Evolutionary conservation across 495 filamentous ascomycete genomes (phyloP), one percentile per base, ranked within the genome.

Genomic region (Aspergillus ellipticus): DNA sequence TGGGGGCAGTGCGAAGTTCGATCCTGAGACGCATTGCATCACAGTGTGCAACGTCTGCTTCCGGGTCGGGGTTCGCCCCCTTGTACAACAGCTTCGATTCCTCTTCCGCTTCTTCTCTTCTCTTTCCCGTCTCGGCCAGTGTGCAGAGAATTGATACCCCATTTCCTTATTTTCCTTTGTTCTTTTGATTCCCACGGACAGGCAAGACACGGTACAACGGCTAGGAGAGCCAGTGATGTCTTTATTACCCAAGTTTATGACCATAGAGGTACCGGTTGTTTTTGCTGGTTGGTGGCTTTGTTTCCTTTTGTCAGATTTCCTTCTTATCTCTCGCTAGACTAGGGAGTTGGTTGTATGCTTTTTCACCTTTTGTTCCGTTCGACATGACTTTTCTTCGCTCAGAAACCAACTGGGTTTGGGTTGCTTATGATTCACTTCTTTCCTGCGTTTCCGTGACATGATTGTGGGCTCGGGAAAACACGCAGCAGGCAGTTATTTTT

Each of bases 201-300:
- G 52, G 61, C 53, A 59, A 55, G 66, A 56, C 61, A 61, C 51
- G 68, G 63, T 60, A 57, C 58, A 61, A 63, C 65, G 65, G 65
- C 55, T 42, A 33, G 49, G 54, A 55, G 53, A 57, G 39, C 57
- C 61, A 51, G 47, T 62, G 57, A 69, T 66, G 56, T 57, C 63
- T 64, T 61, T 56, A 54, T 65, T 57, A 49, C 57, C 61, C 55
- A 70, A 49, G 60, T 68, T 59, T 70, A 73, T 66, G 72, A 73
- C 68, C 67, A 76, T 76, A 79, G 76, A 78, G 72, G 71, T 75
- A 61, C 64, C 67, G 71, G 70, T 73, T 76, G 63, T 65, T 68
- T 28, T 74, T 72, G 53, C 59, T 71, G 64, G 60, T 68, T 65
- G 55, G 47, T 58, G 54, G 55, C 56, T 55, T 53, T 51, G 55